These are phyloP conservation scores for Camelina hispida DNA, from an alignment of 345 rosid species.

Conservation along the genomic window DNA sequence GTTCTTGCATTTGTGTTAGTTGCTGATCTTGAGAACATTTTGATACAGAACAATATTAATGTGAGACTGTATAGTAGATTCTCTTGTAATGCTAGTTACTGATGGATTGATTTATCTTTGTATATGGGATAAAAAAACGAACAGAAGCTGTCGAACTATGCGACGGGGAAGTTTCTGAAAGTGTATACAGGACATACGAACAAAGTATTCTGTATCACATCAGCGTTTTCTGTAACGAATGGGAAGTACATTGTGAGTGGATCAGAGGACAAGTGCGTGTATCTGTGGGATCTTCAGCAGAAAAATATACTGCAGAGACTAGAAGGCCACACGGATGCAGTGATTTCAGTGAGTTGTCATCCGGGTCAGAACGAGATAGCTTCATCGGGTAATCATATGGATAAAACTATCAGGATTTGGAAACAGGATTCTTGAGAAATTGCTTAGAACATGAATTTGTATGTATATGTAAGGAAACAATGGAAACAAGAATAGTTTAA, in stretches of 20 bases:
- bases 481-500: conserved; percentile 12
- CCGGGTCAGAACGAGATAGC: conserved; percentile 78
- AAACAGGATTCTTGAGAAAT: conserved; percentile 56
- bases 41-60: conserved; percentile 9
- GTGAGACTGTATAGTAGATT: background rate
- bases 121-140: background rate
- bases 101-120: conserved; percentile 13
- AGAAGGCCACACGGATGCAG: conserved; percentile 84
- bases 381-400: conserved; percentile 79
- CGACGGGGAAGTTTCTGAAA: conserved; percentile 83
- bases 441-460: background rate
- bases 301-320: conserved; percentile 83
- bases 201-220: conserved; percentile 72
- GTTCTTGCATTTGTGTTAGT: background rate
- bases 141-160: conserved; percentile 94
- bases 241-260: conserved; percentile 97
- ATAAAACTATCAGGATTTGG: conserved; percentile 86
- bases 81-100: conserved; percentile 1
- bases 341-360: conserved; percentile 86
- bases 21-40: background rate
- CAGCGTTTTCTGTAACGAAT: conserved; percentile 94
- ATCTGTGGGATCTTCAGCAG: conserved; percentile 93
- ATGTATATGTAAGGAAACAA: background rate
- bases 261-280: conserved; percentile 88
- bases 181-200: conserved; percentile 85